These are phyloP conservation scores for Kodamaea anthophila DNA, from an alignment of 1,139 yeast species.

Conservation along the genomic window DNA sequence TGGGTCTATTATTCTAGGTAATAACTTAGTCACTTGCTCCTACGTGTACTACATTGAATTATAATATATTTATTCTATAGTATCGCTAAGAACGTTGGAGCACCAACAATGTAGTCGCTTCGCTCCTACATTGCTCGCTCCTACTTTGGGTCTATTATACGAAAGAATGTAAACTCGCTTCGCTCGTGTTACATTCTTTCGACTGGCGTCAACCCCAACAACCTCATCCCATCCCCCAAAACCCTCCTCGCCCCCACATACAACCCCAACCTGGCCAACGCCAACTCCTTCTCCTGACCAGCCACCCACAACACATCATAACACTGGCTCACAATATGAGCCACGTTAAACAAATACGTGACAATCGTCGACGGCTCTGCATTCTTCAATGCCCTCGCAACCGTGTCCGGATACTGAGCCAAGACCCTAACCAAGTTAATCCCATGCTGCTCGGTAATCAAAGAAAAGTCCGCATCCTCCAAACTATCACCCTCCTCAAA, in stretches of 20 bases:
- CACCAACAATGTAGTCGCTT: too few species aligned
- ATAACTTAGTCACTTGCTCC: too few species aligned
- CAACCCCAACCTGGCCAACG: constrained; percentile 88
- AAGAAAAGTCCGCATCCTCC: constrained; percentile 56
- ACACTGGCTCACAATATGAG: constrained; percentile 92
- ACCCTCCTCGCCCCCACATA: constrained; percentile 90
- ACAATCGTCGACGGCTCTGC: constrained; percentile 93
- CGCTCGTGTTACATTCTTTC: constrained; percentile 99
- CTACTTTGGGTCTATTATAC: too few species aligned
- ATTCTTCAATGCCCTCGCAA: constrained; percentile 77
- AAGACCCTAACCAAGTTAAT: constrained; percentile 66
- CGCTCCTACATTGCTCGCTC: too few species aligned
- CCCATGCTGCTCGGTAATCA: constrained; percentile 76
- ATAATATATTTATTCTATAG: too few species aligned
- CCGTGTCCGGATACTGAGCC: constrained; percentile 88
- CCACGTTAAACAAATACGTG: constrained; percentile 84
- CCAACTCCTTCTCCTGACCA: constrained; percentile 86
- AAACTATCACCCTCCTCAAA: constrained; percentile 39
- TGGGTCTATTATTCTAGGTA: too few species aligned
- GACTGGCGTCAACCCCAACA: constrained; percentile 93
- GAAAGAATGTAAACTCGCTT: too few species aligned
- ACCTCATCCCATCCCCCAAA: constrained; percentile 81
- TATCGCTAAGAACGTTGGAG: too few species aligned
- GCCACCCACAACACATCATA: constrained; percentile 97
- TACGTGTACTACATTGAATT: too few species aligned